Evolutionary conservation across 129 eudicot species (phyloP).

Genomic region (Flaveria sonorensis): DNA sequence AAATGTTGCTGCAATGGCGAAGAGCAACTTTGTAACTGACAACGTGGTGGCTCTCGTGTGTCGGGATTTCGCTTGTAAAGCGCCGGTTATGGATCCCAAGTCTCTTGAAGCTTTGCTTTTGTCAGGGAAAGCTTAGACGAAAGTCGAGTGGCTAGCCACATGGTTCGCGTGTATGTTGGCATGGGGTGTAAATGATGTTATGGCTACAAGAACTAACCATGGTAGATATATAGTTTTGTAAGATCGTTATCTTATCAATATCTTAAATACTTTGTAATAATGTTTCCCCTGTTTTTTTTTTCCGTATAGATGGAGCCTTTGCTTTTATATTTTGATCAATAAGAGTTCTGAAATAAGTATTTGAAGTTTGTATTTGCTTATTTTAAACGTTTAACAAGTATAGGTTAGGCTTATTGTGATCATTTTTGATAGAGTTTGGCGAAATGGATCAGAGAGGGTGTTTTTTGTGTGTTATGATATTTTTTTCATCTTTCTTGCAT

Average conservation of each 20-base stretch:
- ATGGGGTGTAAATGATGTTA: not conserved
- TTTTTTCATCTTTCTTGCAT: too few species aligned
- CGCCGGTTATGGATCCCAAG: conserved; percentile 55
- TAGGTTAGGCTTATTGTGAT: too few species aligned
- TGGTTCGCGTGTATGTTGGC: not conserved
- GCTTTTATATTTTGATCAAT: too few species aligned
- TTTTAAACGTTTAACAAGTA: too few species aligned
- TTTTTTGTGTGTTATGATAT: too few species aligned
- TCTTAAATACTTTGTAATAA: not conserved
- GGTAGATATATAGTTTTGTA: conserved; percentile 12
- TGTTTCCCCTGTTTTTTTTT: not conserved
- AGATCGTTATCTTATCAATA: not conserved
- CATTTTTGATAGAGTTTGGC: too few species aligned
- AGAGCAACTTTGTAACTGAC: conserved; percentile 43
- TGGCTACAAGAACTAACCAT: not conserved
- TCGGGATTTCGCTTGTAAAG: conserved; percentile 77
- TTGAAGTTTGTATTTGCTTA: too few species aligned
- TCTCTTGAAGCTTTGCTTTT: conserved; percentile 61
- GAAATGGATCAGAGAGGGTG: too few species aligned
- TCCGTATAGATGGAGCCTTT: too few species aligned
- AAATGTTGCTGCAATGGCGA: conserved; percentile 69
- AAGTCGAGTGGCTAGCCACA: not conserved
- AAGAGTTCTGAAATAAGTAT: too few species aligned
- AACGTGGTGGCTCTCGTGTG: conserved; percentile 77
- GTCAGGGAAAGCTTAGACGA: conserved; percentile 27